A percentile compares a stretch with the other conserved stretches of the same genome.
Evolutionary conservation across 2,329 filamentous ascomycete genomes (phyloP).

Genomic region (Phialophora chinensis): DNA sequence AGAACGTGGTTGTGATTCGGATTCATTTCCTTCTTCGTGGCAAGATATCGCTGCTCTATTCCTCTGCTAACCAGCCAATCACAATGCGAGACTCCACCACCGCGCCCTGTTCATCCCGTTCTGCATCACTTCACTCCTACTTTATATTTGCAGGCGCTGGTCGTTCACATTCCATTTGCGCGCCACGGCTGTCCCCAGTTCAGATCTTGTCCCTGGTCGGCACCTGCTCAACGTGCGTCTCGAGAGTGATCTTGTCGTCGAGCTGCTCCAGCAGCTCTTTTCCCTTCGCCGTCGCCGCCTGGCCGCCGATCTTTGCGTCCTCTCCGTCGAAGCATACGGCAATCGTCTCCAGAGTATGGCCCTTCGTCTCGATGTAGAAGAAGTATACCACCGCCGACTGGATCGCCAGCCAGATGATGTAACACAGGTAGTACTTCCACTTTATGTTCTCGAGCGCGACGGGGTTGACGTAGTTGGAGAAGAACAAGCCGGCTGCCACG

Average conservation of each 20-base stretch:
- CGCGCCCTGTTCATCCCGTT: not conserved
- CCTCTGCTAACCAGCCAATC: not conserved
- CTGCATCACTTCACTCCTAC: not conserved
- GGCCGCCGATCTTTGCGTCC: conserved; percentile 18
- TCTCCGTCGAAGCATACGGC: conserved; percentile 38
- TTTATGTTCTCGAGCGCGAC: conserved; percentile 40
- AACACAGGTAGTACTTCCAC: conserved; percentile 43
- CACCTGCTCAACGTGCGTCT: conserved; percentile 13
- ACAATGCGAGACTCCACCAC: not conserved
- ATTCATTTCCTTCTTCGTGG: not conserved
- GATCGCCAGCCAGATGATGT: conserved; percentile 42
- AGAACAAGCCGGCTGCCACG: conserved; percentile 29
- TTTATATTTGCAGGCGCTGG: not conserved
- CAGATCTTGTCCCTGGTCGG: conserved; percentile 1
- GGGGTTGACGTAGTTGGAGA: conserved; percentile 40
- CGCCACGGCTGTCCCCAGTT: not conserved
- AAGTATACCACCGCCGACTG: conserved; percentile 45
- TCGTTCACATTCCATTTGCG: not conserved
- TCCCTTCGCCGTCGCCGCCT: conserved; percentile 19
- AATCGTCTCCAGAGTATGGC: conserved; percentile 45
- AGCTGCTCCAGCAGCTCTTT: conserved; percentile 15
- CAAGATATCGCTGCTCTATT: not conserved
- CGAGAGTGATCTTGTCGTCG: conserved; percentile 14
- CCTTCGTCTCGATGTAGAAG: conserved; percentile 46
- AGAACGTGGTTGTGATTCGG: not conserved